Base-by-base conservation (phyloP, 169 alveolate species). In the Plasmodium falciparum region DNA sequence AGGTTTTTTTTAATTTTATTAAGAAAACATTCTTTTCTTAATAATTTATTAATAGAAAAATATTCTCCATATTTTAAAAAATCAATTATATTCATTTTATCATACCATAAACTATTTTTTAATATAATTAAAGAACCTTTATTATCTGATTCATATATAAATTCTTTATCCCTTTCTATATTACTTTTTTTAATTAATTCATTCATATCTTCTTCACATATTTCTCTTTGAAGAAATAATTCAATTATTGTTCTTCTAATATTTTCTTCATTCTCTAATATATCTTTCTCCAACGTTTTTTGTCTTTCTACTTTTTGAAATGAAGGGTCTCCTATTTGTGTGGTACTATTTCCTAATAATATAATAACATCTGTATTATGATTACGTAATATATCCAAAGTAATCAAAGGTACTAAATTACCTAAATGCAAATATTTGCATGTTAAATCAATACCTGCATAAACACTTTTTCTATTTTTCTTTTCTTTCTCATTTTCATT, bases 241-340 rank as follows among this genome's bases (percentile, higher is more conserved):
- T 52, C 67, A 33, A 74, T 54, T 17, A 76, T 67, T 43, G 0
- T 54, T 0, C 24, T 13, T 24, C 24, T 43, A 26, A 74, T 90
- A 58, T 17, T 58, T 11, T 63, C 11, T 17, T 75, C 85, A 12
- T 88, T 43, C 6, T 78, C 76, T 61, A n/a, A 54, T 7, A 85
- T 73, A 45, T 72, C 88, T 22, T 69, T 70, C 1, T 73, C 50
- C 22, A 72, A 2, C 7, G 91, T 63, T 7, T 66, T 11, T 56
- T 72, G 59, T 39, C 93, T 88, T 39, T 88, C 91, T 0, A 73
- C 62, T n/a, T 63, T 33, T 65, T 91, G 93, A 66, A 88, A 94
- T n/a, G 97, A 94, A 0, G 97, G 97, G 58, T 95, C 97, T 17
- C 97, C 97, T 20, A 95, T 93, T 24, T 70, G 26, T 1, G 97